Base-by-base conservation (phyloP, 768 basidiomycete species). In the Termitomyces titanicus region DNA sequence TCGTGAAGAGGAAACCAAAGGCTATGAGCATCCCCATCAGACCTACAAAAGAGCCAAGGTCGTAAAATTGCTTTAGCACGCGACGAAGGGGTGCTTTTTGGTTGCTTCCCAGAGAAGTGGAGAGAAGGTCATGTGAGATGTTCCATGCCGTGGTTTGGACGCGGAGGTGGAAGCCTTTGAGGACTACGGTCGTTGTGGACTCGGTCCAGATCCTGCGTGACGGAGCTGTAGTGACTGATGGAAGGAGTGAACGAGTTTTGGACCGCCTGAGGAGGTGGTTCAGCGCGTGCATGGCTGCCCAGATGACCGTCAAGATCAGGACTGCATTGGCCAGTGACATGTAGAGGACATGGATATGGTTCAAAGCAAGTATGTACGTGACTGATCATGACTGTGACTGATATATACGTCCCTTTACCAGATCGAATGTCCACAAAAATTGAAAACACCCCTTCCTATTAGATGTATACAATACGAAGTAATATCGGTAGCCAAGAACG, bases 101-200 rank as follows among this genome's bases (percentile, higher is more conserved):
- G n/a, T 65, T 63, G 24, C 63, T 61, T 5, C 71, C 63, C n/a
- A 86, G 64, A 4, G 54, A 39, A 0, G 60, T 44, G 12, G 77
- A 59, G 20, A 84, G 65, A 12, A 55, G 25, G 61, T 84, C 82
- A 57, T 87, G 84, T 2, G 61, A 44, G 4, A 57, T 60, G 58
- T 87, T 87, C 68, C 76, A 77, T 1, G 67, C 70, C 0, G 79
- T 73, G 0, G 83, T 84, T 59, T 81, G 75, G 53, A 84, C 55
- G 47, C 68, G 68, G 17, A 79, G 57, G 49, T 77, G 74, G 0
- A 77, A 47, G 35, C 53, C 46, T 37, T 58, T 68, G 40, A 72
- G 61, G 20, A 59, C 35, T 15, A 66, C 57, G 40, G 64, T 63
- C 4, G 60, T 66, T 31, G 55, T 60, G n/a, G 61, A 62, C 20